These are phyloP conservation scores for Domatiomyces globalis DNA, from an alignment of 2,329 filamentous ascomycete species.

Conservation along the genomic window DNA sequence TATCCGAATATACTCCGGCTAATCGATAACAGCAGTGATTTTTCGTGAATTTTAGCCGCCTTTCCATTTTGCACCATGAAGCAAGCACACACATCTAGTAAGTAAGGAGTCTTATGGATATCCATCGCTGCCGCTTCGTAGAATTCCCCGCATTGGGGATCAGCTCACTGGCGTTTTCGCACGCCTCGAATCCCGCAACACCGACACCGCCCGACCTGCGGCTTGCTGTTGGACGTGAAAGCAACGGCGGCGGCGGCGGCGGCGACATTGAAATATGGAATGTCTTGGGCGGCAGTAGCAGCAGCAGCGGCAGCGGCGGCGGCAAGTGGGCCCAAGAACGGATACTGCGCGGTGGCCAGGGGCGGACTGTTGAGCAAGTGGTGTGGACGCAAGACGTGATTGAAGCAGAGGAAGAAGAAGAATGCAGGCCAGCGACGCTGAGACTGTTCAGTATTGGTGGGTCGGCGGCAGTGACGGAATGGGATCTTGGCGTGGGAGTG, in stretches of 20 bases:
- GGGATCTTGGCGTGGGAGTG: constrained; percentile 69
- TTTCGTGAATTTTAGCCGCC: neutral
- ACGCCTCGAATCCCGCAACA: constrained; percentile 43
- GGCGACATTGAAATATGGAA: constrained; percentile 93
- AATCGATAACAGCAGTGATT: neutral
- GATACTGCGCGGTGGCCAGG: constrained; percentile 67
- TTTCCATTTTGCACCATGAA: too few species aligned
- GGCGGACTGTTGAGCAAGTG: constrained; percentile 77
- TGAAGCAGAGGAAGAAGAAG: neutral
- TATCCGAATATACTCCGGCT: neutral
- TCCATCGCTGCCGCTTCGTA: constrained; percentile 94
- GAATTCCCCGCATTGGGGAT: constrained; percentile 83
- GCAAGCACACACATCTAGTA: too few species aligned
- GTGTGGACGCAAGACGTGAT: constrained; percentile 71
- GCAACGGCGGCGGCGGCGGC: constrained; percentile 39
- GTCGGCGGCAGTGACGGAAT: constrained; percentile 83
- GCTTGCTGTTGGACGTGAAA: constrained; percentile 78
- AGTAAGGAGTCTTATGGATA: constrained; percentile 52
- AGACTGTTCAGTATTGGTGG: constrained; percentile 94
- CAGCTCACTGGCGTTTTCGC: constrained; percentile 88
- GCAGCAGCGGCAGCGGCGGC: too few species aligned
- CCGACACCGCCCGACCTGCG: constrained; percentile 46
- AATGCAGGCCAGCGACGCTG: constrained; percentile 43
- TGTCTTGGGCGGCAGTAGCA: constrained; percentile 48
- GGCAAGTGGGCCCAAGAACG: constrained; percentile 74